phyloP scores from a whole-genome alignment of 495 filamentous ascomycete genomes.

The Aspergillus cavernicola region DNA sequence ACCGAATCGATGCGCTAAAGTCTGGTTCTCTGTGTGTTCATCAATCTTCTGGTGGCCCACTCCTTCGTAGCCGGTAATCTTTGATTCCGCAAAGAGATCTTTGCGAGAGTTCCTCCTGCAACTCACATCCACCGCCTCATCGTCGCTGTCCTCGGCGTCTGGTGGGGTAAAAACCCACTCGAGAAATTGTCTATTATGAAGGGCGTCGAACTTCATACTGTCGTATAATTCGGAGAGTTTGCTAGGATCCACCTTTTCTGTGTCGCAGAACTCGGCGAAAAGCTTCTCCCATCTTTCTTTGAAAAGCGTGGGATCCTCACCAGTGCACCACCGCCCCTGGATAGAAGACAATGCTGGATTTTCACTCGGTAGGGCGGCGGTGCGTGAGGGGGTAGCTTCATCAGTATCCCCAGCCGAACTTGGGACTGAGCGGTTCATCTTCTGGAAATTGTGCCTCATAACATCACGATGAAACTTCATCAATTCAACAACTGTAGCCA shows the following conservation, averaged over 20 bases:
- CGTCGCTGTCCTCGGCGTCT: slow-evolving; percentile 60
- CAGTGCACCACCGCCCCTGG: slow-evolving; percentile 92
- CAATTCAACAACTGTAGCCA: slow-evolving; percentile 84
- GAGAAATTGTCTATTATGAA: slow-evolving; percentile 94
- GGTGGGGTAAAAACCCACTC: slow-evolving; percentile 94
- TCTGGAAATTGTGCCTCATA: slow-evolving; percentile 87
- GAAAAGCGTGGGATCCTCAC: slow-evolving; percentile 92
- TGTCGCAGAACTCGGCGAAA: slow-evolving; percentile 92
- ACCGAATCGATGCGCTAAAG: slow-evolving; percentile 48
- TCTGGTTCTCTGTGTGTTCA: slow-evolving; percentile 33
- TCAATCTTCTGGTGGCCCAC: slow-evolving; percentile 26
- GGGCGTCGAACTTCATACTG: slow-evolving; percentile 98
- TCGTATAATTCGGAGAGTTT: slow-evolving; percentile 98
- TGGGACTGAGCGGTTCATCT: slow-evolving; percentile 57
- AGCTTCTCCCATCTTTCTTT: slow-evolving; percentile 98
- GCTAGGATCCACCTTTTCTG: slow-evolving; percentile 95
- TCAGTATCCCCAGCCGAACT: slow-evolving; percentile 29
- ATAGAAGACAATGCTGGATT: slow-evolving; percentile 62
- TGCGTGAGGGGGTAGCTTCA: slow-evolving; percentile 7
- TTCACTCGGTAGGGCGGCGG: slow-evolving; percentile 20
- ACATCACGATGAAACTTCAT: slow-evolving; percentile 97
- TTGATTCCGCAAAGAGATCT: slow-evolving; percentile 29
- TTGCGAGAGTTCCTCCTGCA: slow-evolving; percentile 25
- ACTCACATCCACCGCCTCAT: slow-evolving; percentile 47
- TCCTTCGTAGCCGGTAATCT: slow-evolving; percentile 18